Evolutionary conservation across 2,329 filamentous ascomycete genomes (phyloP).

Genomic region (Macroventuria anomochaeta): DNA sequence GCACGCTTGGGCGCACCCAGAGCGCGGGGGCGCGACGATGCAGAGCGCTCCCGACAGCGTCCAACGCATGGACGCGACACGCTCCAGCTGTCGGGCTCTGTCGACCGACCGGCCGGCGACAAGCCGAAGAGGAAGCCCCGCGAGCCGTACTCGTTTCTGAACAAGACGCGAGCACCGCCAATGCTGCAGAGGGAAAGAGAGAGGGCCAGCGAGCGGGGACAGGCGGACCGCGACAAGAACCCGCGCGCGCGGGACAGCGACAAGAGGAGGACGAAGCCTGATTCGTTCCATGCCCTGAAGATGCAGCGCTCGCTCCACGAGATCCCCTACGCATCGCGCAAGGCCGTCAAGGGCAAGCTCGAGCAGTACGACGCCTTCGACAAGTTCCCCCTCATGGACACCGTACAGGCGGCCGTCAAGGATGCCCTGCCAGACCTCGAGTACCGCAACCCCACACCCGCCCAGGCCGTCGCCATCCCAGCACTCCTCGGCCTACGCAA

Average conservation of each 20-base stretch:
- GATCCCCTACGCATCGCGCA: slow-evolving; percentile 74
- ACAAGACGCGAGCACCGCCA: slow-evolving; percentile 40
- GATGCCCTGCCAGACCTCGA: slow-evolving; percentile 78
- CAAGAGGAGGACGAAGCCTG: slow-evolving; percentile 48
- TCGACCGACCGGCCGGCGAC: slow-evolving; percentile 32
- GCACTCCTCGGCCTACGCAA: slow-evolving; percentile 69
- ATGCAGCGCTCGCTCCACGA: slow-evolving; percentile 85
- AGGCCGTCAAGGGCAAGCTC: slow-evolving; percentile 66
- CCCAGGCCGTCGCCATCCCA: slow-evolving; percentile 89
- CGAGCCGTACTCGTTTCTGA: slow-evolving; percentile 45
- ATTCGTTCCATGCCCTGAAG: slow-evolving; percentile 81
- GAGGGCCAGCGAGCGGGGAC: slow-evolving; percentile 10
- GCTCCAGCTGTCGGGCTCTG: slow-evolving; percentile 58
- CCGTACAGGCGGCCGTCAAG: slow-evolving; percentile 74
- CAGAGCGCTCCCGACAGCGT: slow-evolving; percentile 14
- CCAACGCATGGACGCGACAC: slow-evolving; percentile 32
- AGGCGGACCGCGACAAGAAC: slow-evolving; percentile 12
- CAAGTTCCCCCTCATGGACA: slow-evolving; percentile 76
- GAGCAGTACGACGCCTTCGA: slow-evolving; percentile 78
- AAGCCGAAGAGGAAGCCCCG: slow-evolving; percentile 29
- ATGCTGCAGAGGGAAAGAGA: slow-evolving; percentile 26
- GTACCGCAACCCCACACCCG: slow-evolving; percentile 81
- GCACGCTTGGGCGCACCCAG: slow-evolving; percentile 4
- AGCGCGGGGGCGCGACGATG: slow-evolving; percentile 1
- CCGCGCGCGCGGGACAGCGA: slow-evolving; percentile 26